These are phyloP conservation scores for Tetramitus jugosus DNA, from an alignment of 208 protist genomes.

Conservation along the genomic window DNA sequence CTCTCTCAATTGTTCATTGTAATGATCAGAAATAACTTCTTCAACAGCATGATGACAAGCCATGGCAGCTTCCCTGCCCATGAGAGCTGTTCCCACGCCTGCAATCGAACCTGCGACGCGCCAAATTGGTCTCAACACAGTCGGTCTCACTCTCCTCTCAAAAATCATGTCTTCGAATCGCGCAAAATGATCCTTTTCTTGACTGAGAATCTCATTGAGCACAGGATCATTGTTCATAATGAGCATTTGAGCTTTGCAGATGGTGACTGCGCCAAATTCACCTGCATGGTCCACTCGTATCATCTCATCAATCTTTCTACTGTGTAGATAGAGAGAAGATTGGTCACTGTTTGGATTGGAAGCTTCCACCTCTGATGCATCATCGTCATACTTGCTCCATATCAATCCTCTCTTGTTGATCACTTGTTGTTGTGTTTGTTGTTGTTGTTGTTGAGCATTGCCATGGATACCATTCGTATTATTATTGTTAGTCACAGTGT, in stretches of 20 bases:
- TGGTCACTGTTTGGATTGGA: too few relatives aligned
- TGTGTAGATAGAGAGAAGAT: too few relatives aligned
- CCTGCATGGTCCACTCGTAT: slow-evolving; percentile 21
- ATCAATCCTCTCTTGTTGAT: too few relatives aligned
- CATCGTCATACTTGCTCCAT: too few relatives aligned
- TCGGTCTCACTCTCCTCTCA: slow-evolving; percentile 20
- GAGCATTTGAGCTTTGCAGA: slow-evolving; percentile 4
- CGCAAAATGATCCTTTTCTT: slow-evolving; percentile 20
- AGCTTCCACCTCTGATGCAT: too few relatives aligned
- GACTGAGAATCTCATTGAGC: slow-evolving; percentile 1
- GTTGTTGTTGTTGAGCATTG: too few relatives aligned
- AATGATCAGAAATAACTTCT: slow-evolving; percentile 18
- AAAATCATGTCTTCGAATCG: slow-evolving; percentile 2
- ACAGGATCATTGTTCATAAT: neutral
- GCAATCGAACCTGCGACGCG: neutral
- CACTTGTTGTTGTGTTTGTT: too few relatives aligned
- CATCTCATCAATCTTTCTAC: neutral
- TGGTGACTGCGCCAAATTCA: slow-evolving; percentile 26
- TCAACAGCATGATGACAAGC: slow-evolving; percentile 23
- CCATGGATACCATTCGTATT: too few relatives aligned
- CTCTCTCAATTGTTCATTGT: slow-evolving; percentile 28
- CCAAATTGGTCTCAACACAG: slow-evolving; percentile 16
- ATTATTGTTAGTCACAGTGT: too few relatives aligned
- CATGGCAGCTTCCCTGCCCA: slow-evolving; percentile 10
- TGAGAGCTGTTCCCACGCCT: neutral